Percentiles rank a stretch among this genome's conserved stretches.
These are phyloP conservation scores for Rhizoclosmatium globosum DNA, from an alignment of 192 early-diverging fungal genomes.

Conservation along the genomic window DNA sequence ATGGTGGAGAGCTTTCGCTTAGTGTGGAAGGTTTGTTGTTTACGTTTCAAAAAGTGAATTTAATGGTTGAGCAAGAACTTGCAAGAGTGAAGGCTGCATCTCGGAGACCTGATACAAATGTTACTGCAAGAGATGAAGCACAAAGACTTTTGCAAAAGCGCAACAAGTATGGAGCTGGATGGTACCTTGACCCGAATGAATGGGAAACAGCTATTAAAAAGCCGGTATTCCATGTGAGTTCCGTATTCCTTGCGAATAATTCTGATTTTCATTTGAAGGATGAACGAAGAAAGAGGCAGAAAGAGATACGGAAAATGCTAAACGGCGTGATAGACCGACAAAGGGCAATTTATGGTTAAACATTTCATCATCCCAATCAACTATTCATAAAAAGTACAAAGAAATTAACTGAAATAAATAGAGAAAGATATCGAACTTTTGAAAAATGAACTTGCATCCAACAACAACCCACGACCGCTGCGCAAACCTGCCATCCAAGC, in stretches of 20 bases:
- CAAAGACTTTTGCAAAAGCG: background rate
- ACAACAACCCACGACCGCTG: too few species aligned
- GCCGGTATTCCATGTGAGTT: background rate
- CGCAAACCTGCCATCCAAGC: slow-evolving; percentile 8
- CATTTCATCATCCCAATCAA: too few species aligned
- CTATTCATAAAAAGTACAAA: too few species aligned
- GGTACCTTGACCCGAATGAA: slow-evolving; percentile 1
- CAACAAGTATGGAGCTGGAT: background rate
- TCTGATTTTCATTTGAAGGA: background rate
- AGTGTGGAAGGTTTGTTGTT: background rate
- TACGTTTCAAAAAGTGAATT: background rate
- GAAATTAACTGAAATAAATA: too few species aligned
- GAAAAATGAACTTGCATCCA: too few species aligned
- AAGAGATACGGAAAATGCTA: background rate
- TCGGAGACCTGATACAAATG: background rate
- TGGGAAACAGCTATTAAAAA: background rate
- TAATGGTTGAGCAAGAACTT: background rate
- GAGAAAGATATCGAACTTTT: too few species aligned
- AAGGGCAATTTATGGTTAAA: background rate
- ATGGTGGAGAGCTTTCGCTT: background rate
- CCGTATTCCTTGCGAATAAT: too few species aligned
- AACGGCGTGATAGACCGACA: background rate
- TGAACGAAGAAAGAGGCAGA: background rate
- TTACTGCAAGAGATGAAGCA: background rate
- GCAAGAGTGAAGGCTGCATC: background rate